Conservation (phyloP, 768 basidiomycete genomes). For the Boletus tylopilopsis region DNA sequence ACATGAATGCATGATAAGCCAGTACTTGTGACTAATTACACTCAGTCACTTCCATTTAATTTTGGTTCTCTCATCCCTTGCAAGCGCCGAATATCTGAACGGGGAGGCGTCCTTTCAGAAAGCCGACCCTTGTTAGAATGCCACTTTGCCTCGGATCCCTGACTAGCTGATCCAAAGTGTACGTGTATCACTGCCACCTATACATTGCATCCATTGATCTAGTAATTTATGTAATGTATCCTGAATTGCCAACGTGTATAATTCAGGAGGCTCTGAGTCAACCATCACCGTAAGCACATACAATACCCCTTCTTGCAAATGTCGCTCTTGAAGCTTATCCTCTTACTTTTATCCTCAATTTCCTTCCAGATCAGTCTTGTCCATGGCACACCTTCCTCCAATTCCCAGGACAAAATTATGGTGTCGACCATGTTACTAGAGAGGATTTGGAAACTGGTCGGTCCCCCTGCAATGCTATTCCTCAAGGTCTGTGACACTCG, state of each 20-base stretch:
- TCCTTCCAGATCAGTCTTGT: constrained; percentile 5
- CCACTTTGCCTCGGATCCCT: not conserved
- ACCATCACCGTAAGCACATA: too few relatives aligned
- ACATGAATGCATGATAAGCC: too few relatives aligned
- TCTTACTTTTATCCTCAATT: constrained; percentile 5
- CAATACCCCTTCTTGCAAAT: not conserved
- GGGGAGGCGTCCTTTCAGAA: too few relatives aligned
- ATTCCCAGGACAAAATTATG: constrained; percentile 5
- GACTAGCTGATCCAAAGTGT: not conserved
- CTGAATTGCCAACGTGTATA: not conserved
- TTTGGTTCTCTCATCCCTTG: too few relatives aligned
- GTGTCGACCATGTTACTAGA: not conserved
- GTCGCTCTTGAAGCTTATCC: constrained; percentile 5
- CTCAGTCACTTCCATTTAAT: too few relatives aligned
- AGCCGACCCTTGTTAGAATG: too few relatives aligned
- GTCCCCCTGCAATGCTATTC: not conserved
- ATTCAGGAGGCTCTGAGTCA: too few relatives aligned
- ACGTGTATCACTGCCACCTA: not conserved
- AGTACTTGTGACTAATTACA: too few relatives aligned
- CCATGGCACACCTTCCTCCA: not conserved
- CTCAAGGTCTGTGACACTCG: constrained; percentile 1
- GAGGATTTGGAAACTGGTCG: not conserved
- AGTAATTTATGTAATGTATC: not conserved
- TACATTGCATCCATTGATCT: not conserved
- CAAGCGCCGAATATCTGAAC: too few relatives aligned